These are phyloP conservation scores for Neonectria magnoliae DNA, from an alignment of 2,329 filamentous ascomycete genomes.

Conservation along the genomic window DNA sequence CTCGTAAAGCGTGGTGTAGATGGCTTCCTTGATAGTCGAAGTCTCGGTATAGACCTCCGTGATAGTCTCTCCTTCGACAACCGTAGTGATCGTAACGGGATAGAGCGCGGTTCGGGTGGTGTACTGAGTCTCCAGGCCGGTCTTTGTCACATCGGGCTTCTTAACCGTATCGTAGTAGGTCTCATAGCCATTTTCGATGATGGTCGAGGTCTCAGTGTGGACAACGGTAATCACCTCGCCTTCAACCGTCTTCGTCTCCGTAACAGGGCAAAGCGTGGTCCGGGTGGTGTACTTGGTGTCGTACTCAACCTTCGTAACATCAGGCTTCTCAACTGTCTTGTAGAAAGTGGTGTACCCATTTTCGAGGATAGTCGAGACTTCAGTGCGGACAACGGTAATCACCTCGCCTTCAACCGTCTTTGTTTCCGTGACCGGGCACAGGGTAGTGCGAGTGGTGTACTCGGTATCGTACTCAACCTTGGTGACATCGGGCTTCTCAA, in stretches of 20 bases:
- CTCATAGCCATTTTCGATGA: too few species aligned
- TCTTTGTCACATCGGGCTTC: conserved; percentile 47
- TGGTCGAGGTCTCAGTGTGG: too few species aligned
- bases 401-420: conserved; percentile 54
- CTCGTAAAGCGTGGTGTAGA: conserved; percentile 44
- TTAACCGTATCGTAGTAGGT: too few species aligned
- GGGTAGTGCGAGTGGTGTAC: conserved; percentile 55
- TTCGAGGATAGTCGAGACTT: conserved; percentile 44
- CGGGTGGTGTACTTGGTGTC: conserved; percentile 52
- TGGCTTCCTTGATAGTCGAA: conserved; percentile 38
- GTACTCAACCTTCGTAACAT: conserved; percentile 42
- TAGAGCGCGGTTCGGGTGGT: conserved; percentile 55
- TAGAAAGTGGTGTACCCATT: conserved; percentile 37
- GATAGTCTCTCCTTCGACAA: conserved; percentile 47
- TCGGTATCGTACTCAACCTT: conserved; percentile 47
- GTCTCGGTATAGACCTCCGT: conserved; percentile 45
- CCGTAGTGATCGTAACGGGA: conserved; percentile 51
- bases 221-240: too few species aligned
- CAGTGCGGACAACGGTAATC: conserved; percentile 50
- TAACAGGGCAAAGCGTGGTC: conserved; percentile 47
- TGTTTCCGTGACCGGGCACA: conserved; percentile 45
- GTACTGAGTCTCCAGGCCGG: conserved; percentile 32
- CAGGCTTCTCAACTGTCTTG: conserved; percentile 36
- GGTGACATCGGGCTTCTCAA: conserved; percentile 46
- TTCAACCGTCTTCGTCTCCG: too few species aligned